Base-by-base conservation (phyloP, 2,329 filamentous ascomycete species). In the Calonectria hawksworthii region DNA sequence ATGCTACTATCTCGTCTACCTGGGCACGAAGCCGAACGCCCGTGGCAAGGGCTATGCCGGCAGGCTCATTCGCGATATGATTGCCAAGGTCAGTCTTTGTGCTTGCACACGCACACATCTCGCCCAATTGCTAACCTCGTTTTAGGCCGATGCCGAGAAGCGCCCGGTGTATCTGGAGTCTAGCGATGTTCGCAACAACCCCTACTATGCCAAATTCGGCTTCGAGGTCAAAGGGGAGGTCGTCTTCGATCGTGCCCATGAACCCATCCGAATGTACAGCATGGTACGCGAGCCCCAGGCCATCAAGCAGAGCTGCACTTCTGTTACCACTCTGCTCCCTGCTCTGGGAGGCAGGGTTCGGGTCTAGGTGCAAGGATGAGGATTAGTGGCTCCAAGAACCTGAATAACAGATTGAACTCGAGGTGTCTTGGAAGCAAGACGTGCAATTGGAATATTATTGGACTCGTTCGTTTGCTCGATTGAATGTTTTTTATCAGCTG, bases 1-100 rank as follows among this genome's bases (percentile, higher is more conserved):
- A 75, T 92, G 91, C 82, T 97, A 94, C 89, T 97, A 97, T 84
- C 92, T 98, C 70, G 94, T 96, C 63, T 97, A 96, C 84, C 88
- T 98, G 75, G 95, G 95, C 76, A 96, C 94, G 66, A 94, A 93
- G 83, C 92, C 93, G 41, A 89, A 88, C 75, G 92, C 93, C 6
- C 91, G 93, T 75, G 92, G 94, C 63, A 93, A 93, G 79, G 95
- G 95, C 14, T 95, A 95, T 83, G 94, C 92, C 21, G 89, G 89
- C 78, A 93, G 92, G 85, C 88, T 96, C 76, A 91, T 97, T 77
- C 89, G 92, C 83, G 88, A 94, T 82, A 93, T 95, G 85, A 92
- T 93, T 68, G 86, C 85, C 56, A 88, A 89, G 87, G 92, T 93
- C 85, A 75, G 87, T 86, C 50, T 54, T 54, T 56, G 47, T 30